These are phyloP conservation scores for Debaryomyces fabryi DNA, from an alignment of 1,139 yeast species.

Conservation along the genomic window DNA sequence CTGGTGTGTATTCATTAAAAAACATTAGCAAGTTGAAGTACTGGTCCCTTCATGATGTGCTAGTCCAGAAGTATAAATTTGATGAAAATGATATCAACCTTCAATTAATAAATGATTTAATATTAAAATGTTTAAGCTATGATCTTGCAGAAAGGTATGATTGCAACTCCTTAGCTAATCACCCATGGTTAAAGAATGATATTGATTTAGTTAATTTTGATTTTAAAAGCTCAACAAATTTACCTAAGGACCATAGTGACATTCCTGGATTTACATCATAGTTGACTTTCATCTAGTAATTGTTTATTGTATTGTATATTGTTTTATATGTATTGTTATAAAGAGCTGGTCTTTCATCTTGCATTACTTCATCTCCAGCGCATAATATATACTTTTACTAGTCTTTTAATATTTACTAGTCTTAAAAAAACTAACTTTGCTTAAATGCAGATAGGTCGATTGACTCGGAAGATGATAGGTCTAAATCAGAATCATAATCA, in stretches of 20 bases:
- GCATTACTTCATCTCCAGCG: background rate
- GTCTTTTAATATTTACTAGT: background rate
- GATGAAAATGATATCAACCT: slow-evolving; percentile 34
- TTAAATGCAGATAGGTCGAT: slow-evolving; percentile 9
- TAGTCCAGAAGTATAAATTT: slow-evolving; percentile 58
- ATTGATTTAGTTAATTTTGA: slow-evolving; percentile 14
- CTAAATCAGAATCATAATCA: slow-evolving; percentile 32
- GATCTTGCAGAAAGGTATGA: slow-evolving; percentile 41
- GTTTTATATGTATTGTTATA: background rate
- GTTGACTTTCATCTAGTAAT: background rate
- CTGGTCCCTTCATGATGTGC: slow-evolving; percentile 69
- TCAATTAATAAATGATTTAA: slow-evolving; percentile 37
- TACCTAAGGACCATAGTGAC: slow-evolving; percentile 22
- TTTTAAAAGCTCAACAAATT: slow-evolving; percentile 9
- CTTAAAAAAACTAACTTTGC: too few relatives aligned
- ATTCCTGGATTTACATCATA: slow-evolving; percentile 32
- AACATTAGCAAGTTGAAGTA: slow-evolving; percentile 65
- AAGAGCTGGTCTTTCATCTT: background rate
- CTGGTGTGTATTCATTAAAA: slow-evolving; percentile 45
- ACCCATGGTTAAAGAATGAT: slow-evolving; percentile 44
- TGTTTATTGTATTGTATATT: background rate
- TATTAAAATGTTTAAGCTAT: slow-evolving; percentile 40
- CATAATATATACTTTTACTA: background rate
- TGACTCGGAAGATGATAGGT: slow-evolving; percentile 18
- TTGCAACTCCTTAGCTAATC: slow-evolving; percentile 43